A percentile compares a stretch with the other conserved stretches of the same genome.
These are phyloP conservation scores for Aureobasidium sp. DNA, from an alignment of 2,329 filamentous ascomycete genomes.

Conservation along the genomic window DNA sequence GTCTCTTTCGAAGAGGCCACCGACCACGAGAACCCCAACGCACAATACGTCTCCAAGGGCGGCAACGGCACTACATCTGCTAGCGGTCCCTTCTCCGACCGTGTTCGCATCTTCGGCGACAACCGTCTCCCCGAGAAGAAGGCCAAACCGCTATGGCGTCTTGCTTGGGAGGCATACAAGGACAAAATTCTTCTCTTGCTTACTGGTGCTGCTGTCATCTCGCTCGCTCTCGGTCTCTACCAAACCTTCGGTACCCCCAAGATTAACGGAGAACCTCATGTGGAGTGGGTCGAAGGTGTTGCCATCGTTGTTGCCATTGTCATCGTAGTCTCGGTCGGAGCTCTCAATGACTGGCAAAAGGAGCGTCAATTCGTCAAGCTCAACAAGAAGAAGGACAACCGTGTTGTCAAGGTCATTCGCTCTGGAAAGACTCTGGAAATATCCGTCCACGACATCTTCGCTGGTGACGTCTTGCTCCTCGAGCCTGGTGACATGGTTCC, in stretches of 20 bases:
- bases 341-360: conserved; percentile 76
- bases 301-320: conserved; percentile 70
- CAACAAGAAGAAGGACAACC: conserved; percentile 71
- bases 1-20: conserved; percentile 61
- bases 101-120: conserved; percentile 60
- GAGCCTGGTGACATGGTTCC: conserved; percentile 67
- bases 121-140: conserved; percentile 64
- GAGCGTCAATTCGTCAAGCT: conserved; percentile 73
- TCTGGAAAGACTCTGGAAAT: conserved; percentile 63
- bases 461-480: conserved; percentile 64
- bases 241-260: conserved; percentile 57
- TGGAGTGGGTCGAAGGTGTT: conserved; percentile 76
- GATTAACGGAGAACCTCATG: conserved; percentile 44
- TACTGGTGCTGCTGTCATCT: conserved; percentile 63
- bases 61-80: neutral
- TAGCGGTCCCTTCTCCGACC: conserved; percentile 46
- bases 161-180: conserved; percentile 77
- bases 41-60: neutral
- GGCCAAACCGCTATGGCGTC: conserved; percentile 58
- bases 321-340: conserved; percentile 67
- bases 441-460: conserved; percentile 61
- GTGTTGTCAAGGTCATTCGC: conserved; percentile 65
- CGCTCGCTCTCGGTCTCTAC: conserved; percentile 65
- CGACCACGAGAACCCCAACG: conserved; percentile 18
- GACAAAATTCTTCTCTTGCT: conserved; percentile 70